A percentile compares a stretch with the other conserved stretches of the same genome.
These are phyloP conservation scores for Oryza coarctata DNA, from an alignment of 176 grass and related monocot species.

Conservation along the genomic window DNA sequence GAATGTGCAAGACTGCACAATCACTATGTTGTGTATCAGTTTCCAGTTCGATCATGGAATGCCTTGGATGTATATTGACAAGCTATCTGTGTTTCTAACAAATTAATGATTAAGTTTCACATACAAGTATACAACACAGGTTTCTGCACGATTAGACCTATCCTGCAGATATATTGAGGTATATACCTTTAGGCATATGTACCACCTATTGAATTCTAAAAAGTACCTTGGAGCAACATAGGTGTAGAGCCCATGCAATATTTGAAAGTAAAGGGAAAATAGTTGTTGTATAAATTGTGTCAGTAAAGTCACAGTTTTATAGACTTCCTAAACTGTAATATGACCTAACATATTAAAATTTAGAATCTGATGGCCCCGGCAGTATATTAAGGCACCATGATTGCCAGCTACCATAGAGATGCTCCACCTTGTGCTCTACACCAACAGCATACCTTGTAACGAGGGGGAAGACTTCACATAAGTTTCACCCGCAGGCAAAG, in stretches of 20 bases:
- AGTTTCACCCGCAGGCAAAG: conserved; percentile 94
- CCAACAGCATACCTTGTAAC: conserved; percentile 65
- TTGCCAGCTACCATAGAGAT: neutral
- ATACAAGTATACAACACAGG: neutral
- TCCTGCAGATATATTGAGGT: neutral
- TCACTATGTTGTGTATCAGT: neutral
- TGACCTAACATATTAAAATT: neutral
- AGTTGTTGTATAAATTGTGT: neutral
- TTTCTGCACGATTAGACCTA: neutral
- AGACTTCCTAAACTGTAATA: neutral
- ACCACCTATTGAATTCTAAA: neutral
- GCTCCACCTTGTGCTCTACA: neutral
- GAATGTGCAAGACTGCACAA: neutral
- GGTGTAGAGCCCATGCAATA: neutral
- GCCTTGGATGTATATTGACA: neutral
- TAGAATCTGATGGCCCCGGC: neutral
- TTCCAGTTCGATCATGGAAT: neutral
- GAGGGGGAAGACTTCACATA: conserved; percentile 81
- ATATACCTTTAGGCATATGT: neutral
- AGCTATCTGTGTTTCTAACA: neutral
- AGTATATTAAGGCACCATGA: neutral
- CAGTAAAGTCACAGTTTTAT: conserved; percentile 1
- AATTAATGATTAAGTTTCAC: neutral
- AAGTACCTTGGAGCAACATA: neutral
- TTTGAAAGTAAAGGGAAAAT: neutral